Percentiles rank a stretch among this genome's conserved stretches.
Conservation (phyloP, 306 rosid species). For the Herpetospermum pedunculosum region DNA sequence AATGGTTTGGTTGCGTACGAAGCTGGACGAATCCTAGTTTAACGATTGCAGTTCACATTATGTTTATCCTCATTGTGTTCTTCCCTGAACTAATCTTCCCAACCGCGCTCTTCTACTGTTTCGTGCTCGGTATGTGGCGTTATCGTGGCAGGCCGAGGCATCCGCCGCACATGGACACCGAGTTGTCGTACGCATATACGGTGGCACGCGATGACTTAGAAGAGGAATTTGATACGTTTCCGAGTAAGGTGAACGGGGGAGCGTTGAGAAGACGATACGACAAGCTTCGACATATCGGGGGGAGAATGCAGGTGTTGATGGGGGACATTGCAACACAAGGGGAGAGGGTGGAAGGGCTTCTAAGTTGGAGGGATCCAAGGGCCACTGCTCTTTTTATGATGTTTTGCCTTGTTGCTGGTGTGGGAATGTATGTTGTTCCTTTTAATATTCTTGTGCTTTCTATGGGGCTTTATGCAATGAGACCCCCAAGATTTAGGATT, state of each 20-base stretch:
- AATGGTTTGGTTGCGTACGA: conserved; percentile 13
- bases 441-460: not conserved
- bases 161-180: conserved; percentile 33
- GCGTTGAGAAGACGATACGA: conserved; percentile 24
- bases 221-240: conserved; percentile 37
- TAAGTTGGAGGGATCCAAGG: conserved; percentile 45
- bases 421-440: conserved; percentile 16
- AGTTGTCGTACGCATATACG: conserved; percentile 24
- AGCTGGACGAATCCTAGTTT: conserved; percentile 17
- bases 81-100: conserved; percentile 18
- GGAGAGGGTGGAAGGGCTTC: conserved; percentile 30
- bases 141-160: conserved; percentile 25
- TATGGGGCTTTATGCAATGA: conserved; percentile 14
- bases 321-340: conserved; percentile 41
- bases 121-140: conserved; percentile 10
- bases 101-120: not conserved
- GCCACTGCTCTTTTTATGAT: conserved; percentile 27
- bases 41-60: conserved; percentile 8
- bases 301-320: conserved; percentile 24
- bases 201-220: conserved; percentile 27
- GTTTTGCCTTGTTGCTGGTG: conserved; percentile 19
- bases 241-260: conserved; percentile 18
- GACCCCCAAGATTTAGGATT: conserved; percentile 26
- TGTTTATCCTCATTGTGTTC: conserved; percentile 15
- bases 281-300: conserved; percentile 24